phyloP scores from a whole-genome alignment of 305 asterid species.

The Fraxinus floribunda region DNA sequence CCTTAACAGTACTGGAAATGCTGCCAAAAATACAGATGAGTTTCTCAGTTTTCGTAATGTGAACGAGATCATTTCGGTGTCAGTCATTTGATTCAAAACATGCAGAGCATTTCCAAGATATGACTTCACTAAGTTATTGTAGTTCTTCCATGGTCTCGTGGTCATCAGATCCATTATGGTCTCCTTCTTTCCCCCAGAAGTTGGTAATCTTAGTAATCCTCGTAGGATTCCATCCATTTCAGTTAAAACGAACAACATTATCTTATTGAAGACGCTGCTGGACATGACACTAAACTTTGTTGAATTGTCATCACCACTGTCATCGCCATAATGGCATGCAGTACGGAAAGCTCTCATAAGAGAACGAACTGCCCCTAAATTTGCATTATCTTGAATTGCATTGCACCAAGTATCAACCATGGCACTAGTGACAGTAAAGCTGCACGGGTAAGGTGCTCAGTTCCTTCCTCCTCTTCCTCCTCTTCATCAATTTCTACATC shows the following conservation, averaged over 20 bases:
- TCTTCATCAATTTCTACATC: constrained; percentile 46
- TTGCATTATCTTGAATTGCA: constrained; percentile 51
- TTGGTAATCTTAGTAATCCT: constrained; percentile 57
- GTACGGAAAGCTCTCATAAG: constrained; percentile 74
- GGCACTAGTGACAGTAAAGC: constrained; percentile 59
- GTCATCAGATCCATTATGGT: constrained; percentile 51
- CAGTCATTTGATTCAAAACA: constrained; percentile 88
- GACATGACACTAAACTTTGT: constrained; percentile 72
- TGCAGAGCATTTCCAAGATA: constrained; percentile 90
- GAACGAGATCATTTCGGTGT: constrained; percentile 80
- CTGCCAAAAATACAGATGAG: constrained; percentile 75
- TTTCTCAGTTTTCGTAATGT: constrained; percentile 61
- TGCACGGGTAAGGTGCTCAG: constrained; percentile 37
- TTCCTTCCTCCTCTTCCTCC: constrained; percentile 36
- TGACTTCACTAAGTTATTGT: constrained; percentile 79
- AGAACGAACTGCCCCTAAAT: constrained; percentile 67
- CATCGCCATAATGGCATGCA: constrained; percentile 96
- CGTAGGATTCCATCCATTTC: constrained; percentile 93
- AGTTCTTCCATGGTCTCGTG: constrained; percentile 72
- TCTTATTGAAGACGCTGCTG: constrained; percentile 76
- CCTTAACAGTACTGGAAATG: constrained; percentile 84
- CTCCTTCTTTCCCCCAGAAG: constrained; percentile 73
- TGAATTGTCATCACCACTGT: constrained; percentile 57
- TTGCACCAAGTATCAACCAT: constrained; percentile 85
- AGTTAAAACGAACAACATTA: constrained; percentile 77